Evolutionary conservation across 257 asterid species (phyloP).

Genomic region (Galeopsis tetrahit): DNA sequence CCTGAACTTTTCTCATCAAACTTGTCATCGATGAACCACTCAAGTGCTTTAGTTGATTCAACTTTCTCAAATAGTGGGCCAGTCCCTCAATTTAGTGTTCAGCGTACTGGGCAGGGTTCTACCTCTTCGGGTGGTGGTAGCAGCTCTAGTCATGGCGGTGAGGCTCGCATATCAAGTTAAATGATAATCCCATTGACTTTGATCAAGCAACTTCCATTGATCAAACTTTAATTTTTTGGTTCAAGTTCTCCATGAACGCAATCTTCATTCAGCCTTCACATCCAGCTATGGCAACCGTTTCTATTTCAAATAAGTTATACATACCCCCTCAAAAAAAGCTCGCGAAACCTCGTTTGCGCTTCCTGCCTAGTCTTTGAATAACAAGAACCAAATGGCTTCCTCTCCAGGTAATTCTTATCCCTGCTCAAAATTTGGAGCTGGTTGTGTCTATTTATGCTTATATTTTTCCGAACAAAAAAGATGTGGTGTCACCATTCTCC

Average conservation of each 20-base stretch:
- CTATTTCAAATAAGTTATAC: constrained; percentile 53
- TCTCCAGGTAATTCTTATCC: constrained; percentile 40
- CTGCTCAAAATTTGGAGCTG: constrained; percentile 53
- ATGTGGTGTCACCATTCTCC: constrained; percentile 45
- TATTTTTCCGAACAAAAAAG: constrained; percentile 47
- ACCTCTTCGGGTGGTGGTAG: constrained; percentile 39
- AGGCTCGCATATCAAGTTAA: constrained; percentile 54
- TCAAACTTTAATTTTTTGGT: constrained; percentile 42
- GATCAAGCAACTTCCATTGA: constrained; percentile 27
- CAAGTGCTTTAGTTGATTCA: constrained; percentile 67
- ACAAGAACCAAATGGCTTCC: constrained; percentile 40
- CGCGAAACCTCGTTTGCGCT: constrained; percentile 46
- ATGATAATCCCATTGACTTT: constrained; percentile 25
- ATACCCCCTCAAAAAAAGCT: constrained; percentile 34
- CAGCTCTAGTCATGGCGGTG: constrained; percentile 41
- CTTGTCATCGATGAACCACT: constrained; percentile 48
- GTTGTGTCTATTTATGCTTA: constrained; percentile 51
- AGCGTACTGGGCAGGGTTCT: constrained; percentile 49
- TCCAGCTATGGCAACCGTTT: constrained; percentile 45
- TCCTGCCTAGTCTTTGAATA: constrained; percentile 45
- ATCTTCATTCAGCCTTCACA: constrained; percentile 41
- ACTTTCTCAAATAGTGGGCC: constrained; percentile 51
- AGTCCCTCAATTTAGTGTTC: constrained; percentile 44
- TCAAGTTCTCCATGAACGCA: constrained; percentile 38
- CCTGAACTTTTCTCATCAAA: constrained; percentile 50